phyloP scores from a whole-genome alignment of 2,329 filamentous ascomycete genomes.

The Escovopsis weberi region DNA sequence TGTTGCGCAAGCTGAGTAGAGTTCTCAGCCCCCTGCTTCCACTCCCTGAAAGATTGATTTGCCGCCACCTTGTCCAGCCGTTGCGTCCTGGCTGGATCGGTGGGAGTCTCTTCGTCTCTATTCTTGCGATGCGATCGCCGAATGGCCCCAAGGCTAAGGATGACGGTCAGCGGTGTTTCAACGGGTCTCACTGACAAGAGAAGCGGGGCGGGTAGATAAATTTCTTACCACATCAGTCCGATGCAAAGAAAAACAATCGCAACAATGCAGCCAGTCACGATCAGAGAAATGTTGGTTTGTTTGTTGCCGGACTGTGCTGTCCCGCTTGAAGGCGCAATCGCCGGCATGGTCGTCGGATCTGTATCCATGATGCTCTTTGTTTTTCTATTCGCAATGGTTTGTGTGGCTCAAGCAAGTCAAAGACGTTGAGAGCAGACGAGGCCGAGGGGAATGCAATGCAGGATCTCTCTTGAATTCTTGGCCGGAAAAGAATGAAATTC shows the following conservation, averaged over 20 bases:
- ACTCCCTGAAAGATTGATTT: constrained; percentile 1
- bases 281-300: not conserved
- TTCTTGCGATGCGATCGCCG: not conserved
- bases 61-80: not conserved
- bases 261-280: not conserved
- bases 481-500: no score
- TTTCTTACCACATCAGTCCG: not conserved
- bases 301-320: no score
- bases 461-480: no score
- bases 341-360: no score
- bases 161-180: not conserved
- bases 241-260: not conserved
- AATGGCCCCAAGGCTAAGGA: not conserved
- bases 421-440: no score
- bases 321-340: no score
- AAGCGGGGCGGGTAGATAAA: no score
- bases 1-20: not conserved
- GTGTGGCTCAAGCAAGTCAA: no score
- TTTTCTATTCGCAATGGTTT: no score
- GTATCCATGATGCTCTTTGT: no score
- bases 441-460: no score
- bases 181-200: not conserved
- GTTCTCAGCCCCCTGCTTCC: not conserved
- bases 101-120: not conserved
- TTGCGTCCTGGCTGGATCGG: not conserved